Percentiles rank a stretch among this genome's conserved stretches.
Evolutionary conservation across 1,284 basidiomycete species (phyloP).

Genomic region (Exsudoporus floridanus): DNA sequence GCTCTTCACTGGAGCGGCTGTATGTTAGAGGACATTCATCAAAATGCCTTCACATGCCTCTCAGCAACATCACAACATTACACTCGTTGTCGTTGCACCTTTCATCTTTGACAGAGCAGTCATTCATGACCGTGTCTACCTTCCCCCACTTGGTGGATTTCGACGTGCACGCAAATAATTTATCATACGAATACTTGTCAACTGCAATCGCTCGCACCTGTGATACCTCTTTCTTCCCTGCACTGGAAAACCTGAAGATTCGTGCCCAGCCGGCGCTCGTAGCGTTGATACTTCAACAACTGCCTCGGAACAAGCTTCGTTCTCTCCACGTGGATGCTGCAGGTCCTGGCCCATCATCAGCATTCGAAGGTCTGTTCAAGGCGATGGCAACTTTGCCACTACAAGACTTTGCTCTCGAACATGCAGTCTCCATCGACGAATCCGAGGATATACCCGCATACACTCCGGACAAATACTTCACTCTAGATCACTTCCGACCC

Average conservation of each 20-base stretch:
- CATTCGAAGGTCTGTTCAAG: conserved; percentile 43
- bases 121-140: conserved; percentile 42
- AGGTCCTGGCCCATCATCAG: conserved; percentile 28
- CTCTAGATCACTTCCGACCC: conserved; percentile 22
- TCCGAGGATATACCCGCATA: conserved; percentile 12
- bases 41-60: conserved; percentile 35
- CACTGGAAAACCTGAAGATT: conserved; percentile 45
- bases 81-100: conserved; percentile 45
- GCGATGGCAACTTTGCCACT: conserved; percentile 35
- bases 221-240: conserved; percentile 37
- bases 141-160: conserved; percentile 47
- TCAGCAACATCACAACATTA: conserved; percentile 42
- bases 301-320: conserved; percentile 37
- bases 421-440: conserved; percentile 38
- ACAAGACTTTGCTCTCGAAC: conserved; percentile 48
- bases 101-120: conserved; percentile 43
- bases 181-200: conserved; percentile 38
- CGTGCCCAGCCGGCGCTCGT: conserved; percentile 42
- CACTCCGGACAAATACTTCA: conserved; percentile 13
- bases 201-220: conserved; percentile 18
- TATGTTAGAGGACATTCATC: conserved; percentile 49
- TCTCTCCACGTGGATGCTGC: conserved; percentile 44
- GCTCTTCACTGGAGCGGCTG: conserved; percentile 40
- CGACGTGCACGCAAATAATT: conserved; percentile 48
- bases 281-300: conserved; percentile 37